Evolutionary conservation across 306 rosid species (phyloP).

Genomic region (Ammopiptanthus mongolicus): DNA sequence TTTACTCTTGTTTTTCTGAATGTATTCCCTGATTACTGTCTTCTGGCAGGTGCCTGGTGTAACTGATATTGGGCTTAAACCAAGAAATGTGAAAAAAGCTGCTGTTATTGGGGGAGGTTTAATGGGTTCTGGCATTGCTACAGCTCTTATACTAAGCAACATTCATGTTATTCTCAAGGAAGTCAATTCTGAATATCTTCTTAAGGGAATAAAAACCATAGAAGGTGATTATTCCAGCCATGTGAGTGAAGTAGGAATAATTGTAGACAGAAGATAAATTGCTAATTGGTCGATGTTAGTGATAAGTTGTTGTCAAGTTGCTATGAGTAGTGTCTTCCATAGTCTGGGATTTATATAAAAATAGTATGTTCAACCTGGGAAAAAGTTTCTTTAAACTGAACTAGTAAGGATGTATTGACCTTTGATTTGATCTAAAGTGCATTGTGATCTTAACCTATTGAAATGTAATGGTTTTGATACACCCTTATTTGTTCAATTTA

Average conservation of each 20-base stretch:
- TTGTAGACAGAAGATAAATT: background rate
- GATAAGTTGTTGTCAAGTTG: background rate
- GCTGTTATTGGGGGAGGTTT: constrained; percentile 98
- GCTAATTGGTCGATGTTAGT: background rate
- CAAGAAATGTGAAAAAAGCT: constrained; percentile 77
- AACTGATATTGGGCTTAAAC: constrained; percentile 84
- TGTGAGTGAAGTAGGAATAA: background rate
- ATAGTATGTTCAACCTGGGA: background rate
- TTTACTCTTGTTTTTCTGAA: constrained; percentile 2
- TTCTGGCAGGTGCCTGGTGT: constrained; percentile 78
- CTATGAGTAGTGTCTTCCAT: background rate
- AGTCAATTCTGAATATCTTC: constrained; percentile 76
- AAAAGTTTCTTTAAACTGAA: too few species aligned
- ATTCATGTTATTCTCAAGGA: constrained; percentile 80
- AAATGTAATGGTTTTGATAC: background rate
- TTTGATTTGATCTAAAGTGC: background rate
- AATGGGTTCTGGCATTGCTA: constrained; percentile 99
- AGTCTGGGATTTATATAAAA: background rate
- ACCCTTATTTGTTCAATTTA: background rate
- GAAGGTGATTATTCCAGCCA: constrained; percentile 55
- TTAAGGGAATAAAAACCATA: constrained; percentile 57
- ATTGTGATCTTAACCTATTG: background rate
- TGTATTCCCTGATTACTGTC: background rate
- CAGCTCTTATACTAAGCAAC: constrained; percentile 73
- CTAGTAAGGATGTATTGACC: background rate